Evolutionary conservation across 2,329 filamentous ascomycete genomes (phyloP), one percentile per base, ranked within the genome.

Genomic region (Sphaerostilbella broomeana): DNA sequence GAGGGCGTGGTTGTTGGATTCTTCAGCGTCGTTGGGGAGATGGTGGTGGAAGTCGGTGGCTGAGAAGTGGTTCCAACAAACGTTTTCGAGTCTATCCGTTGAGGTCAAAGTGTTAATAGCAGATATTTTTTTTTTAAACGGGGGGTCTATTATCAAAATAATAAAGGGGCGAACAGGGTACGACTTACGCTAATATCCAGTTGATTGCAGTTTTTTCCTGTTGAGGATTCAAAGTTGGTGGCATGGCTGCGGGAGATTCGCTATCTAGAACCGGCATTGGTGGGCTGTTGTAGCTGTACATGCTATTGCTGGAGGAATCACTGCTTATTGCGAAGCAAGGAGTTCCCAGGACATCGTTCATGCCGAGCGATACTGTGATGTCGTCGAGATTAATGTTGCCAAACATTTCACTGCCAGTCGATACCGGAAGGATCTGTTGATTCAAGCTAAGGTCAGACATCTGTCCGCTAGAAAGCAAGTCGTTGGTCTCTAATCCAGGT

Each of bases 61-160:
- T 46, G 58, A 55, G 49, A 69, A 70, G 50, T 74, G 70, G 41
- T 68, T 54, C 67, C 69, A 72, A 57, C 70, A 75, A 28, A 70
- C 62, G 47, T 72, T 70, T 47, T 75, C 72, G 35, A 74, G 63
- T 3, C 70, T 74, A 21, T 19, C 11, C n/a, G n/a, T n/a, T n/a
- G n/a, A n/a, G n/a, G n/a, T n/a, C n/a, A n/a, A n/a, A n/a, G n/a
- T n/a, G n/a, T n/a, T n/a, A n/a, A n/a, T n/a, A n/a, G n/a, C n/a
- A n/a, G n/a, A n/a, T n/a, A n/a, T n/a, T n/a, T n/a, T n/a, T n/a
- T n/a, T n/a, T n/a, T n/a, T n/a, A n/a, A n/a, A n/a, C n/a, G n/a
- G n/a, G n/a, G n/a, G n/a, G n/a, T n/a, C n/a, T n/a, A n/a, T n/a
- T n/a, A n/a, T n/a, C n/a, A n/a, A n/a, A n/a, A n/a, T n/a, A n/a